phyloP scores from a whole-genome alignment of 225 moss, liverwort and hornwort genomes.

The Climacium dendroides region DNA sequence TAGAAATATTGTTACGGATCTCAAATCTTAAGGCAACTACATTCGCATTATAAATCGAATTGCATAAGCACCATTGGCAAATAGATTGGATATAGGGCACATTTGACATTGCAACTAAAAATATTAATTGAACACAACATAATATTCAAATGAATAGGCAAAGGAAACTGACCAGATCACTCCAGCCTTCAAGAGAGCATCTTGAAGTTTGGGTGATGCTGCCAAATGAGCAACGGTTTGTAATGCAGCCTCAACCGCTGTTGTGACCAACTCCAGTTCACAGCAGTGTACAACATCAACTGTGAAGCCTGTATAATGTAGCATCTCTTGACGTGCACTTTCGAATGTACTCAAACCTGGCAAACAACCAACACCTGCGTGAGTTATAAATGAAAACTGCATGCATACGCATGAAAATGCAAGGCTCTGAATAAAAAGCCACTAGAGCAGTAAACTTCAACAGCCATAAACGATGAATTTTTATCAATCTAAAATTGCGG shows the following conservation, averaged over 20 bases:
- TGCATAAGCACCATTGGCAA: not conserved
- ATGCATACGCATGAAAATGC: not conserved
- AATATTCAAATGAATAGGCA: not conserved
- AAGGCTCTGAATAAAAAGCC: not conserved
- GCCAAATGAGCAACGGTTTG: conserved; percentile 80
- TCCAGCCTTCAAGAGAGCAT: conserved; percentile 72
- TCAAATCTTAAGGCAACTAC: not conserved
- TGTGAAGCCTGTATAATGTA: conserved; percentile 67
- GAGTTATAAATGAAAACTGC: not conserved
- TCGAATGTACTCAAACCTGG: conserved; percentile 71
- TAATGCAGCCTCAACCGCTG: conserved; percentile 81
- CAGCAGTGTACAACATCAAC: conserved; percentile 89
- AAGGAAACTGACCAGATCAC: conserved; percentile 57
- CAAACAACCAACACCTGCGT: not conserved
- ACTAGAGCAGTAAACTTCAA: not conserved
- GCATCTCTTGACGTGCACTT: conserved; percentile 75
- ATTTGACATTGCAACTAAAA: not conserved
- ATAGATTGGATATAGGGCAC: not conserved
- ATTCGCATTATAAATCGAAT: not conserved
- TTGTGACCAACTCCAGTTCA: conserved; percentile 72
- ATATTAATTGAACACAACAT: not conserved
- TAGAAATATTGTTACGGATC: not conserved
- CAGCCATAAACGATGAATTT: not conserved
- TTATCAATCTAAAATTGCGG: not conserved
- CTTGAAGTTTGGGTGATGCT: conserved; percentile 60